Conservation (phyloP, 345 rosid genomes). For the Angophora floribunda region DNA sequence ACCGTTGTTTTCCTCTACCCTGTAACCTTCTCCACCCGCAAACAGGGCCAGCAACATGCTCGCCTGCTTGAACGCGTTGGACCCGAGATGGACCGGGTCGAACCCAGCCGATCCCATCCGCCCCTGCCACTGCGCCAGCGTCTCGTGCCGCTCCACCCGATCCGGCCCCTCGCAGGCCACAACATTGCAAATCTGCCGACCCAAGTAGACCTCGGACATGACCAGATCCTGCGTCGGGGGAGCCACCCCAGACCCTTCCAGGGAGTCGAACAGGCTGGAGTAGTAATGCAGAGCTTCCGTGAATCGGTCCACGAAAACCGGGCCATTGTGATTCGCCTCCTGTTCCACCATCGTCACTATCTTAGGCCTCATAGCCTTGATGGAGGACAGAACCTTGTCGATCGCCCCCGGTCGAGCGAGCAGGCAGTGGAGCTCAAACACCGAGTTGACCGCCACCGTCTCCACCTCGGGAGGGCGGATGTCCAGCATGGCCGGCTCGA, state of each 20-base stretch:
- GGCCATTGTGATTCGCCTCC: conserved; percentile 82
- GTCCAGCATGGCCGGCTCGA: conserved; percentile 60
- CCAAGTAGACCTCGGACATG: conserved; percentile 79
- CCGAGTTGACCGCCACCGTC: conserved; percentile 69
- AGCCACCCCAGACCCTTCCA: conserved; percentile 41
- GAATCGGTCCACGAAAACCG: conserved; percentile 66
- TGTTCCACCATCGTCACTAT: conserved; percentile 81
- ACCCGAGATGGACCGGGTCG: conserved; percentile 64
- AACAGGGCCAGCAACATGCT: conserved; percentile 73
- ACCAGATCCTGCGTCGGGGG: conserved; percentile 41
- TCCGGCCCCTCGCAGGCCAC: conserved; percentile 84
- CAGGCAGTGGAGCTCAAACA: conserved; percentile 63
- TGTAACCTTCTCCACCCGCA: conserved; percentile 78
- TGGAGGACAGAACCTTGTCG: conserved; percentile 38
- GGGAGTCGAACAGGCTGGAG: conserved; percentile 78
- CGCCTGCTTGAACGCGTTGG: conserved; percentile 85
- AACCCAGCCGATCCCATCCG: conserved; percentile 58
- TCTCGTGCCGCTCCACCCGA: conserved; percentile 78
- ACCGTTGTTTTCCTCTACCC: conserved; percentile 81
- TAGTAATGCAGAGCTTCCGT: conserved; percentile 78
- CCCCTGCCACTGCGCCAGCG: conserved; percentile 52
- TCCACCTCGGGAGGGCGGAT: conserved; percentile 36
- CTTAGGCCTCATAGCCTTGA: conserved; percentile 59
- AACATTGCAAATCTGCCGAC: conserved; percentile 73
- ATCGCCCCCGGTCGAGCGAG: conserved; percentile 55